Percentiles rank a stretch among this genome's conserved stretches.
These are phyloP conservation scores for Pseudozyma sp. DNA, from an alignment of 1,284 basidiomycete species.

Conservation along the genomic window DNA sequence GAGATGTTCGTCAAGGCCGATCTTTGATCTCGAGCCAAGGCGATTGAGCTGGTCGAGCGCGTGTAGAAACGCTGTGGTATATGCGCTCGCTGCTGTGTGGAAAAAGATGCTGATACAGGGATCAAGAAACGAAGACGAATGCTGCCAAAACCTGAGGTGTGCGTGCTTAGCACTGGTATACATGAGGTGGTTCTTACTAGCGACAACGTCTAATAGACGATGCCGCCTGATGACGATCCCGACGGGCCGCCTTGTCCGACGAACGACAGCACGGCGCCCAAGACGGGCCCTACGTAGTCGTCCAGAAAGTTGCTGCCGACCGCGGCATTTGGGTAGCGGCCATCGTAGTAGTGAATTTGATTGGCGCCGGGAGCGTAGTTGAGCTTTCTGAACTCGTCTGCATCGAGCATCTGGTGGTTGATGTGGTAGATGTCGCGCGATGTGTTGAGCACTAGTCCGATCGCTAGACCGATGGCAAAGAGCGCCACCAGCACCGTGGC, in stretches of 20 bases:
- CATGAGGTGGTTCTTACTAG: background rate
- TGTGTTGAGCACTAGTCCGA: slow-evolving; percentile 37
- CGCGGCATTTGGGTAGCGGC: slow-evolving; percentile 39
- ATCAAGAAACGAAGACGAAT: background rate
- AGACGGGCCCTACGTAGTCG: slow-evolving; percentile 27
- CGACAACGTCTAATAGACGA: slow-evolving; percentile 27
- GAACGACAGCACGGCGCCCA: slow-evolving; percentile 22
- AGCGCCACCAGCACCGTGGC: slow-evolving; percentile 14
- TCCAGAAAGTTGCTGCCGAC: slow-evolving; percentile 41
- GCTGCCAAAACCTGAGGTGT: too few relatives aligned
- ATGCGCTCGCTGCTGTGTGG: slow-evolving; percentile 16
- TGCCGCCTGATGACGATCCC: slow-evolving; percentile 6
- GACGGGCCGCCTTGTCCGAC: slow-evolving; percentile 17
- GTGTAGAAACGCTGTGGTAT: slow-evolving; percentile 19
- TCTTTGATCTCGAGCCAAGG: background rate
- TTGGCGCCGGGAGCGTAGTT: slow-evolving; percentile 26
- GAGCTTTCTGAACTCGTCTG: slow-evolving; percentile 41
- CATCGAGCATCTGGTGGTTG: slow-evolving; percentile 32
- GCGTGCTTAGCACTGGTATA: too few relatives aligned
- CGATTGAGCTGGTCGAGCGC: slow-evolving; percentile 6
- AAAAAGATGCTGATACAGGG: slow-evolving; percentile 22
- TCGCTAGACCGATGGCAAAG: slow-evolving; percentile 25
- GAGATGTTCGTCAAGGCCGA: background rate
- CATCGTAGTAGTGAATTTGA: slow-evolving; percentile 37
- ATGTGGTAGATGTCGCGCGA: slow-evolving; percentile 52